These are phyloP conservation scores for Aspergillus baeticus DNA, from an alignment of 495 filamentous ascomycete genomes.

Conservation along the genomic window DNA sequence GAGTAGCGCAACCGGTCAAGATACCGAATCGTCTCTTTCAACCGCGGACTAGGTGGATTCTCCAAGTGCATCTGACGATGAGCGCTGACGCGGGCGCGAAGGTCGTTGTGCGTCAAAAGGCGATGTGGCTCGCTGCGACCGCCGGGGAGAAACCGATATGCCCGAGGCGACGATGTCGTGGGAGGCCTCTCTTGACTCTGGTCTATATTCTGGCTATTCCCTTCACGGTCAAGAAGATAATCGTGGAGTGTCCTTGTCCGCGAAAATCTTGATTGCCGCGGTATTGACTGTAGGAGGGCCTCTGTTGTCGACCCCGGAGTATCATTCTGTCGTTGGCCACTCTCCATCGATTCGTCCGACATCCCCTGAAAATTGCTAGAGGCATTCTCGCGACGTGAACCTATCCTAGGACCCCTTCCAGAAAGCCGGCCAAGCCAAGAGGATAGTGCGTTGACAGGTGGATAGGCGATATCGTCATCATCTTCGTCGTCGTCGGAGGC, in stretches of 20 bases:
- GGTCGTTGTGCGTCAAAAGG: slow-evolving; percentile 40
- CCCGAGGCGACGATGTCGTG: slow-evolving; percentile 26
- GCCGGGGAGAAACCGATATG: slow-evolving; percentile 37
- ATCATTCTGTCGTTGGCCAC: slow-evolving; percentile 18
- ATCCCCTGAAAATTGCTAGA: neutral
- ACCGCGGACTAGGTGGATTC: slow-evolving; percentile 36
- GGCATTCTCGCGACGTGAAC: slow-evolving; percentile 24
- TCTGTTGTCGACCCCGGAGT: slow-evolving; percentile 38
- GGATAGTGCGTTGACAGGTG: slow-evolving; percentile 25
- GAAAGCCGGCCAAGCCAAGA: slow-evolving; percentile 31
- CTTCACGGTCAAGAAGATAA: slow-evolving; percentile 46
- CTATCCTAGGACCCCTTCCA: slow-evolving; percentile 30
- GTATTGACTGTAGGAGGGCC: slow-evolving; percentile 47
- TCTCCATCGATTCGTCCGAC: slow-evolving; percentile 22
- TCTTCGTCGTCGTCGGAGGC: slow-evolving; percentile 51
- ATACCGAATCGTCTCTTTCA: slow-evolving; percentile 66
- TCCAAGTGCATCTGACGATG: slow-evolving; percentile 53
- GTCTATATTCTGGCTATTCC: slow-evolving; percentile 31
- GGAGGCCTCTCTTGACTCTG: slow-evolving; percentile 30
- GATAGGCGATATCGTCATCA: slow-evolving; percentile 35
- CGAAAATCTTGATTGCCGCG: slow-evolving; percentile 47
- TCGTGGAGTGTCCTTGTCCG: slow-evolving; percentile 45
- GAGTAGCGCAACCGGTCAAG: slow-evolving; percentile 60
- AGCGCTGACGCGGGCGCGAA: slow-evolving; percentile 45
- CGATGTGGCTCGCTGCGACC: slow-evolving; percentile 32